A percentile compares a stretch with the other conserved stretches of the same genome.
Evolutionary conservation across 75 land plant species (phyloP).

Genomic region (Sequoiadendron giganteum): DNA sequence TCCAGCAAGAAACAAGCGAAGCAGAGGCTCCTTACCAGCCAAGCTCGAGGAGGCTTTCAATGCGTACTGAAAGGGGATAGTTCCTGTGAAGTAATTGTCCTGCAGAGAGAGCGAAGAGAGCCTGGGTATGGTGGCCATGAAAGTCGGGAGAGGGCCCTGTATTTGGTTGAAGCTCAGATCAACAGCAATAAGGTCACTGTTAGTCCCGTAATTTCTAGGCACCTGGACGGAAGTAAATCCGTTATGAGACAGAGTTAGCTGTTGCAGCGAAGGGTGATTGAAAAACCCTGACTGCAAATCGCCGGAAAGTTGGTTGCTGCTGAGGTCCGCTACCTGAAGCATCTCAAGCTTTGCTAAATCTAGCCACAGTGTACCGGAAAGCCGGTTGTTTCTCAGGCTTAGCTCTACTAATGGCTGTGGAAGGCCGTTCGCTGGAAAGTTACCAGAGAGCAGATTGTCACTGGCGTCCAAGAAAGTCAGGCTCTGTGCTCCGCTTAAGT

Average conservation of each 20-base stretch:
- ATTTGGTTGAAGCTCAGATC: conserved; percentile 58
- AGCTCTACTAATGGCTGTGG: conserved; percentile 46
- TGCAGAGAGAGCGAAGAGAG: conserved; percentile 49
- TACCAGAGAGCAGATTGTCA: conserved; percentile 50
- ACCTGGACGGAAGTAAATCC: conserved; percentile 21
- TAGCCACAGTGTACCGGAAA: conserved; percentile 27
- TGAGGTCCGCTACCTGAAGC: conserved; percentile 50
- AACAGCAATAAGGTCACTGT: conserved; percentile 44
- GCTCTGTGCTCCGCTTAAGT: conserved; percentile 20
- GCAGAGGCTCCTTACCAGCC: conserved; percentile 34
- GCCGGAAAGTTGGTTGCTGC: conserved; percentile 50
- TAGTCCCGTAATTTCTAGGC: conserved; percentile 20
- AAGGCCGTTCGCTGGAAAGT: conserved; percentile 21
- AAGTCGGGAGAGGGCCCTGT: conserved; percentile 43
- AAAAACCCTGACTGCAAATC: conserved; percentile 43
- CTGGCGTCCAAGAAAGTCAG: conserved; percentile 49
- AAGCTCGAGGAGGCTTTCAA: conserved; percentile 22
- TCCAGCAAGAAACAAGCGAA: conserved; percentile 59
- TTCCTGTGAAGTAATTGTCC: conserved; percentile 54
- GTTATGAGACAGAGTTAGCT: conserved; percentile 55
- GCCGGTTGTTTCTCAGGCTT: conserved; percentile 41
- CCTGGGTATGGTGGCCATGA: conserved; percentile 56
- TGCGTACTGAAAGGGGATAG: conserved; percentile 58
- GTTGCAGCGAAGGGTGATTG: conserved; percentile 52
- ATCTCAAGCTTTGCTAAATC: conserved; percentile 8